A percentile compares a stretch with the other conserved stretches of the same genome.
Evolutionary conservation across 148 eudicot species (phyloP).

Genomic region (Spergularia bocconei): DNA sequence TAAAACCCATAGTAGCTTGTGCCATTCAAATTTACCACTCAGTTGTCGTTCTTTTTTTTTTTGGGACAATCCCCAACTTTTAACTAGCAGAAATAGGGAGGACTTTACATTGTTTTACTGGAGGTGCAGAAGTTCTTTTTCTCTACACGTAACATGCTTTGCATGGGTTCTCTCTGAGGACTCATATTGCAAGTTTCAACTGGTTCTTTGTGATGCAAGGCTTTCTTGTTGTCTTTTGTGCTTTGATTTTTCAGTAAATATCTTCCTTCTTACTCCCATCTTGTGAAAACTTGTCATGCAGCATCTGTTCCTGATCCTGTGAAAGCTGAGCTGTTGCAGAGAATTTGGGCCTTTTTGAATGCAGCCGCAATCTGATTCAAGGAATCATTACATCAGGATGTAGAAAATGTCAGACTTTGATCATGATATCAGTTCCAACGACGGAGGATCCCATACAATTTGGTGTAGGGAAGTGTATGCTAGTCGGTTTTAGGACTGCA

Average conservation of each 20-base stretch:
- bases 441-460: background rate
- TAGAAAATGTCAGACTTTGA: conserved; percentile 6
- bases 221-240: background rate
- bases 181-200: no score
- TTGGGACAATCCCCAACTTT: no score
- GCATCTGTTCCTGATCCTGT: conserved; percentile 64
- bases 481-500: conserved; percentile 2
- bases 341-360: conserved; percentile 58
- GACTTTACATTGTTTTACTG: no score
- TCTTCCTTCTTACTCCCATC: background rate
- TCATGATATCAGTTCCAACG: background rate
- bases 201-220: background rate
- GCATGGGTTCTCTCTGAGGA: no score
- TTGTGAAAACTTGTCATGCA: conserved; percentile 31
- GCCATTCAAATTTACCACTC: no score
- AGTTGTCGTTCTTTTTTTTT: no score
- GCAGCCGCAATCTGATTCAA: conserved; percentile 48
- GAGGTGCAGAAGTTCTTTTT: no score
- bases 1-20: no score
- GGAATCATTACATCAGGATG: background rate
- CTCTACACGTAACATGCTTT: no score
- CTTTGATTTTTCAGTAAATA: background rate
- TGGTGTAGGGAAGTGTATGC: conserved; percentile 13
- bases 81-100: no score
- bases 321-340: conserved; percentile 71